Base-by-base conservation (phyloP, 106 monocot genomes). In the Dioscorea alata region DNA sequence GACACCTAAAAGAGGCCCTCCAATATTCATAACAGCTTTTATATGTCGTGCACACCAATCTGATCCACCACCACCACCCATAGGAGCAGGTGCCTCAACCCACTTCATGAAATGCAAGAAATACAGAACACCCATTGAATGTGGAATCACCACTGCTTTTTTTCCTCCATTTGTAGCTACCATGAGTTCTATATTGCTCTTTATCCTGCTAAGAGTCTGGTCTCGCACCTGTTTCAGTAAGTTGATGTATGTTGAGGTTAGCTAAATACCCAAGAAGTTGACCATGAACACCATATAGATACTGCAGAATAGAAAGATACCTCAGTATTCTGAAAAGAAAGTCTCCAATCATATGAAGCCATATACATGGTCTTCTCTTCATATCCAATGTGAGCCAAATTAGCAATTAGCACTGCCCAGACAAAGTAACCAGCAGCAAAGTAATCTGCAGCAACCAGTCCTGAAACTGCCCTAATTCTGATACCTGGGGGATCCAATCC, bases 241-340 rank as follows among this genome's bases (percentile, higher is more conserved):
- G 42, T 42, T 8, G 6, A 42, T 28, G 28, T 28, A 3, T 28
- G 42, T 42, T 6, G 42, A 42, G 42, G 42, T 42, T 42, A 42
- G 42, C 33, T 58, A 10, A 3, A 53, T 54, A 54, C 18, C 13
- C 54, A 54, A 19, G 54, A 54, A 54, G 19, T 54, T 18, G 54
- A 54, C 15, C 18, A 54, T 15, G 13, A 54, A 54, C 6, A 54
- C 18, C 5, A 54, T 54, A 19, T 2, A 28, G 61, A 8, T 16
- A 13, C 9, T 51, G 61, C 13, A 31, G 34, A n/a, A 17, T 48
- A 23, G 15, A 63, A 33, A 50, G 33, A 18, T 70, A 82, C 86
- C 79, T 86, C 86, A 17, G 86, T 86, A 50, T 86, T 86, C n/a
- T 86, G 86, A 73, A 86, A 86, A 23, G 82, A 78, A 32, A 86